Percentiles rank a stretch among this genome's conserved stretches.
phyloP scores from a whole-genome alignment of 2,329 filamentous ascomycete genomes.

The Colletotrichum sp. region DNA sequence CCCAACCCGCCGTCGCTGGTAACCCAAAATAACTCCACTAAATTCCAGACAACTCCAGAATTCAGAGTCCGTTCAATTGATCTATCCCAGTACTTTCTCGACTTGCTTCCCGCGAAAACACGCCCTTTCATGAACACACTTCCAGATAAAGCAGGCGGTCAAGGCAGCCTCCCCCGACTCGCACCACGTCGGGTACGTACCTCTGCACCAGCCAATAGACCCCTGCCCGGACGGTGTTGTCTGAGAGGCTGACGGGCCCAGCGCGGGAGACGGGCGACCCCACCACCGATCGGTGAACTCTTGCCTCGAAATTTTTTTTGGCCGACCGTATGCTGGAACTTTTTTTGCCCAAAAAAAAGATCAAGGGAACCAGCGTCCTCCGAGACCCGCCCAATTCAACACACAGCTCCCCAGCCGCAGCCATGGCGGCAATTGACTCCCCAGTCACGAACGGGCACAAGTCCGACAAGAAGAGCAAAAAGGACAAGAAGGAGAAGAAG shows the following conservation, averaged over 20 bases:
- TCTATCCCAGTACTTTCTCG: background rate
- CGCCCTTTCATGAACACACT: background rate
- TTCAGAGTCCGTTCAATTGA: background rate
- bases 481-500: conserved; percentile 46
- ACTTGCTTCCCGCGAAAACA: background rate
- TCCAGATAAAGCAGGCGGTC: background rate
- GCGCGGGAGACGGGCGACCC: conserved; percentile 17
- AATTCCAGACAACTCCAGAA: background rate
- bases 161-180: background rate
- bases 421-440: conserved; percentile 38
- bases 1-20: background rate
- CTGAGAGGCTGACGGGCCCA: conserved; percentile 6
- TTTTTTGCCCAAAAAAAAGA: background rate
- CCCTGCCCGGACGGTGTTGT: conserved; percentile 14
- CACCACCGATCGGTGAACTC: conserved; percentile 20
- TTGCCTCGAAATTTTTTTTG: conserved; percentile 18
- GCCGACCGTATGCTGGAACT: background rate
- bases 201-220: background rate
- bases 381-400: conserved; percentile 13
- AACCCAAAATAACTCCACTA: background rate
- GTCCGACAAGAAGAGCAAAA: conserved; percentile 45
- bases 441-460: conserved; percentile 33
- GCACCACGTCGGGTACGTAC: background rate
- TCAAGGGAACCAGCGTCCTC: conserved; percentile 9
- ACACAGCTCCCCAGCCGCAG: conserved; percentile 9